Conservation (phyloP, 1,284 basidiomycete genomes). For the Leccinum huronense region DNA sequence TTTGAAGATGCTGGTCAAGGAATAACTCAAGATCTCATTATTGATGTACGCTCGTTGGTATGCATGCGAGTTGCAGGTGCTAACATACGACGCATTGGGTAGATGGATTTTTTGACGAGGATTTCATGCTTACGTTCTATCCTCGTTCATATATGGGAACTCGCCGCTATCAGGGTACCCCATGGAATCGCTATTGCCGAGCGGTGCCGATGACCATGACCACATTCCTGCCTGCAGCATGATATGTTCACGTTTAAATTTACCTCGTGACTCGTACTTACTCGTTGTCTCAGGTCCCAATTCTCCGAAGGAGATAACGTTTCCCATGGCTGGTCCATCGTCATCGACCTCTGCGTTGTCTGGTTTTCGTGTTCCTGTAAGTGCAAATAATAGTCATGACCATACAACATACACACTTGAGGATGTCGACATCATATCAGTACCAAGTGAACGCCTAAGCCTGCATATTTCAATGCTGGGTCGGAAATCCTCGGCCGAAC, state of each 20-base stretch:
- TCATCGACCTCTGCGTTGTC: not conserved
- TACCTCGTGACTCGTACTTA: not conserved
- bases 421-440: not conserved
- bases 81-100: not conserved
- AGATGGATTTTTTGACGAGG: not conserved
- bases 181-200: not conserved
- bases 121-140: too few species aligned
- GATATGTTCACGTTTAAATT: not conserved
- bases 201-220: not conserved
- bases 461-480: not conserved
- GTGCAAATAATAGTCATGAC: not conserved
- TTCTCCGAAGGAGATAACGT: not conserved
- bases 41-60: not conserved
- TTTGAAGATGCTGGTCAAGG: not conserved
- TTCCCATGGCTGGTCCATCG: not conserved
- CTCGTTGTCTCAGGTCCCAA: not conserved
- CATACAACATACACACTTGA: not conserved
- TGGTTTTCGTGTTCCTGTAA: not conserved
- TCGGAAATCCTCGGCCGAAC: constrained; percentile 16
- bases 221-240: not conserved
- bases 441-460: not conserved
- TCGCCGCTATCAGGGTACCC: not conserved
- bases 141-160: not conserved
- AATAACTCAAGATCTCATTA: not conserved
- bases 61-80: not conserved